Percentiles rank a stretch among this genome's conserved stretches.
Conservation (phyloP, 2,329 filamentous ascomycete genomes). For the Calonectria henricotiae region DNA sequence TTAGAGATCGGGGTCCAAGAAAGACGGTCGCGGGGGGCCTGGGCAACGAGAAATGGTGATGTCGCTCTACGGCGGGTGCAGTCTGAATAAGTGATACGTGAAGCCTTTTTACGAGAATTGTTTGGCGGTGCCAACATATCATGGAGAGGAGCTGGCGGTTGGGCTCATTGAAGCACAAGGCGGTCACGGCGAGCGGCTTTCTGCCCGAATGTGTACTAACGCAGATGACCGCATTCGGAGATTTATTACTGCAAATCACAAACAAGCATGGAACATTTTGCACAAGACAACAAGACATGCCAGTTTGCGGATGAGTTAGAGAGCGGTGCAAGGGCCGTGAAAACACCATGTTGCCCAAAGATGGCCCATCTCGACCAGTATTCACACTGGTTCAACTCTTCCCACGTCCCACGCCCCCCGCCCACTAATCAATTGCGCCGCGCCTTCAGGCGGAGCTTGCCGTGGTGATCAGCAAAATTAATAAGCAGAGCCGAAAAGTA, state of each 20-base stretch:
- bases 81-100: neutral
- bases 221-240: neutral
- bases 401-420: neutral
- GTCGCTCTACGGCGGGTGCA: neutral
- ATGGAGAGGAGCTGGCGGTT: neutral
- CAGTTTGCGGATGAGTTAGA: too few relatives aligned
- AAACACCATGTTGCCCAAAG: neutral
- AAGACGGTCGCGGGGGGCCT: too few relatives aligned
- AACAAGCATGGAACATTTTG: too few relatives aligned
- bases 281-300: neutral
- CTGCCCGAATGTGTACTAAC: neutral
- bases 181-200: constrained; percentile 11
- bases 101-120: neutral
- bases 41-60: neutral
- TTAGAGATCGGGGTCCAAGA: neutral
- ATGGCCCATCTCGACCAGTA: neutral
- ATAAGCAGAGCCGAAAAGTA: constrained; percentile 6
- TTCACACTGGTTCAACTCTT: neutral
- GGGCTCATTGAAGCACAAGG: neutral
- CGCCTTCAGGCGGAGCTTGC: neutral
- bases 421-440: neutral
- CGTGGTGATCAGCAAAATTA: constrained; percentile 2
- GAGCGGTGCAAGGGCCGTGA: neutral
- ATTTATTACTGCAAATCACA: too few relatives aligned
- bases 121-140: neutral